phyloP scores from a whole-genome alignment of 495 filamentous ascomycete genomes.

The Tuber brumale region DNA sequence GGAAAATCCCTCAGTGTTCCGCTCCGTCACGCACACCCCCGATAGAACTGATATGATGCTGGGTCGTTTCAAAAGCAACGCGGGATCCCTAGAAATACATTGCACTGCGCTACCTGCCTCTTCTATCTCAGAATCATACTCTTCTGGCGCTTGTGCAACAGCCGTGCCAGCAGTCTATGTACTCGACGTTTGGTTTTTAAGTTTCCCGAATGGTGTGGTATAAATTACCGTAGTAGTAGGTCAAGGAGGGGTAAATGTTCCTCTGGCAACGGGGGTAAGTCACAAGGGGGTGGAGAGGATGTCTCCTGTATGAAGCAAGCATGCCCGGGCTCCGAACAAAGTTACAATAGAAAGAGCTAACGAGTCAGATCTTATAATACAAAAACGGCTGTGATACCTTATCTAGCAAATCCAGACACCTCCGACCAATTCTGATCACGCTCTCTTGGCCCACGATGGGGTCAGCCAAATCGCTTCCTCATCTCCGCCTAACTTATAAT shows the following conservation, averaged over 20 bases:
- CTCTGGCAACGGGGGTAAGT: no score
- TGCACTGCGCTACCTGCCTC: background rate
- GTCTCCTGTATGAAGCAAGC: background rate
- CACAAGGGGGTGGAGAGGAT: no score
- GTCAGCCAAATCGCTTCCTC: no score
- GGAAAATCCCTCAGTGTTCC: slow-evolving; percentile 4
- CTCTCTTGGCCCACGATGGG: no score
- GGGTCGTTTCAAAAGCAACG: slow-evolving; percentile 9
- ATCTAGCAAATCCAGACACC: background rate
- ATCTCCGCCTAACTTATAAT: background rate
- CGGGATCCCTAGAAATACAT: background rate
- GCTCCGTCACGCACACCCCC: slow-evolving; percentile 6
- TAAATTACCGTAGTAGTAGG: no score
- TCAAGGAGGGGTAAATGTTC: no score
- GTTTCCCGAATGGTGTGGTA: no score
- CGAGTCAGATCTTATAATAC: background rate
- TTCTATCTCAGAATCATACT: background rate
- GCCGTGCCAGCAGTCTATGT: background rate
- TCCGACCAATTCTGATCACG: background rate
- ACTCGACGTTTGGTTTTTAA: no score
- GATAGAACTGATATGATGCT: slow-evolving; percentile 6
- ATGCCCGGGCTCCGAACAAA: background rate
- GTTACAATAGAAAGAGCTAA: background rate
- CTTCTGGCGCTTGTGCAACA: background rate
- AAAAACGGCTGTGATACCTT: background rate